Percentiles rank a stretch among this genome's conserved stretches.
Conservation (phyloP, 1,139 yeast species). For the Pichia sp. region DNA sequence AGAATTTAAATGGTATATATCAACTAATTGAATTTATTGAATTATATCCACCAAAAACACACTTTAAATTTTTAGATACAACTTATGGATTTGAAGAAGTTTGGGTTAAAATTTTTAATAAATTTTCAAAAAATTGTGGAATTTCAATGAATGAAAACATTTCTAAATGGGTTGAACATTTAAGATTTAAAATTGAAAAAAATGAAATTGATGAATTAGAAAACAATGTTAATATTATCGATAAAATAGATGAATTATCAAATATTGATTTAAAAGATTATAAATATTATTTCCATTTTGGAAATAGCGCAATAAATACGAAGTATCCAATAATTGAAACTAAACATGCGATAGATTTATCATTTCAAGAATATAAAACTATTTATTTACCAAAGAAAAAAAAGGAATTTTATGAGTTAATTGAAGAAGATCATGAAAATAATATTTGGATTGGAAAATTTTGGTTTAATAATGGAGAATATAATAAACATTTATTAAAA, state of each 20-base stretch:
- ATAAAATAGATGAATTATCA: constrained; percentile 3
- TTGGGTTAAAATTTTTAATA: constrained; percentile 13
- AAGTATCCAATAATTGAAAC: not conserved
- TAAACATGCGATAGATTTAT: constrained; percentile 13
- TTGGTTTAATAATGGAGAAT: not conserved
- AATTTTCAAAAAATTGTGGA: not conserved
- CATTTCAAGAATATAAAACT: constrained; percentile 8
- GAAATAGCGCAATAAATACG: not conserved
- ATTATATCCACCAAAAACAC: constrained; percentile 16
- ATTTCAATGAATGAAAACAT: not conserved
- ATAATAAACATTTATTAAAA: too few species aligned
- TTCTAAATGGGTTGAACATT: constrained; percentile 1
- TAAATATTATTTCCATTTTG: constrained; percentile 2
- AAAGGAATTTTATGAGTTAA: not conserved
- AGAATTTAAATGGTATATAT: constrained; percentile 14
- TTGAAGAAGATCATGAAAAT: not conserved
- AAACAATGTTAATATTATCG: constrained; percentile 9
- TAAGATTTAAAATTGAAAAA: not conserved
- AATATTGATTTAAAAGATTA: not conserved
- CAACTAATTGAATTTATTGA: constrained; percentile 8
- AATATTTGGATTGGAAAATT: constrained; percentile 1
- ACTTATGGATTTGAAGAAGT: constrained; percentile 19
- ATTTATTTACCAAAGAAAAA: constrained; percentile 1
- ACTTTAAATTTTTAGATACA: constrained; percentile 12
- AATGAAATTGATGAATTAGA: constrained; percentile 5